A percentile compares a stretch with the other conserved stretches of the same genome.
Evolutionary conservation across 2,329 filamentous ascomycete genomes (phyloP).

Genomic region (Didymella sp.): DNA sequence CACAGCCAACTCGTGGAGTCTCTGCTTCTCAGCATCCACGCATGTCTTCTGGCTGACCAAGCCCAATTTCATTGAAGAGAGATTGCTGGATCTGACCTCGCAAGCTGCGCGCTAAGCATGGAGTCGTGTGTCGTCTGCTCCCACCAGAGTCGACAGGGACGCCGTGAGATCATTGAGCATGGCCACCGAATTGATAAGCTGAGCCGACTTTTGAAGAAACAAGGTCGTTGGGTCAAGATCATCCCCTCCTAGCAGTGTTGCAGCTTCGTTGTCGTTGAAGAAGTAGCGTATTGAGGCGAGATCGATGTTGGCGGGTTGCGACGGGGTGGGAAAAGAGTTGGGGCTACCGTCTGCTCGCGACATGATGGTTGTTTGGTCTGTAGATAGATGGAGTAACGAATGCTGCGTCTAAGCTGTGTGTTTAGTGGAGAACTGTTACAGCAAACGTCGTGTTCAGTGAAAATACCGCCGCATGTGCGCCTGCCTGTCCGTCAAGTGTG

Average conservation of each 20-base stretch:
- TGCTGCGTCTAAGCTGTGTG: neutral
- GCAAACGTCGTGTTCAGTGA: too few species aligned
- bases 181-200: too few species aligned
- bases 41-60: neutral
- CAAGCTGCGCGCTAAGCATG: neutral
- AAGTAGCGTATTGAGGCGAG: too few species aligned
- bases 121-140: neutral
- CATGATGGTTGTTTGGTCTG: neutral
- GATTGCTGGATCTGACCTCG: neutral
- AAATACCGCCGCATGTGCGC: neutral
- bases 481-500: neutral
- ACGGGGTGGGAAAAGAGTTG: neutral
- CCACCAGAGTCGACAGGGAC: too few species aligned
- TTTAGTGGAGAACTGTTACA: neutral
- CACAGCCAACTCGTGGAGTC: neutral
- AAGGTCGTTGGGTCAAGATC: too few species aligned
- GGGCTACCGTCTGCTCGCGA: neutral
- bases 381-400: neutral
- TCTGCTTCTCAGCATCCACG: neutral
- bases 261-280: too few species aligned
- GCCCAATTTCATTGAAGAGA: neutral
- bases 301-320: neutral
- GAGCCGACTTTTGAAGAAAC: too few species aligned
- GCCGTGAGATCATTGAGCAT: too few species aligned
- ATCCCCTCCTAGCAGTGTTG: too few species aligned